Evolutionary conservation across 768 basidiomycete genomes (phyloP), one percentile per base, ranked within the genome.

Genomic region (Lyophyllum shimeji): DNA sequence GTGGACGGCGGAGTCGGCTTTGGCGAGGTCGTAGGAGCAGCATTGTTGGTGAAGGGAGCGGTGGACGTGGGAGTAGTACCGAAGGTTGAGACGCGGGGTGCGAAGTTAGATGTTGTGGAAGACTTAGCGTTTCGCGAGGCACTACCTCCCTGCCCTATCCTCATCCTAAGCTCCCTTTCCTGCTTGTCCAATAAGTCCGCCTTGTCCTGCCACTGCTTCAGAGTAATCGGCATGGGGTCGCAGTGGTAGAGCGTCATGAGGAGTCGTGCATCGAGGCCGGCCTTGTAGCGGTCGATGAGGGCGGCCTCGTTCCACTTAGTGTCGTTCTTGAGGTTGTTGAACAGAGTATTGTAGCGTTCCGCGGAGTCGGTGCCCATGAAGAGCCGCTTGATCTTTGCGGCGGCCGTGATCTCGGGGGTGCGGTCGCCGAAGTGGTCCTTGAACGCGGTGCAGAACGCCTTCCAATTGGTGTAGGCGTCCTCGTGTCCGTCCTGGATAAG

Each of bases 151-250:
- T 47, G 46, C 15, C 4, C 8, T 15, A 47, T 3, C 4, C 12
- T 17, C 21, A 11, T 21, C 45, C 42, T 46, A 5, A 20, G 12
- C 21, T 46, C 43, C 45, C 44, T 53, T 17, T 0, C 33, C 39
- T 43, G 45, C 37, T 25, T 29, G 25, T 54, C 53, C 18, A 54
- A 20, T 3, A 54, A 29, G 9, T 54, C 37, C 8, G 18, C 46
- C 39, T 54, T 47, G 1, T 47, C 24, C 39, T 54, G 53, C 46
- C 46, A 54, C 46, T 54, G 33, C 37, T 54, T 24, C 20, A 54
- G 40, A 2, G 46, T 42, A 3, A 1, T 37, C 3, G 39, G 46
- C 25, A 54, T 15, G 5, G 45, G 53, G 18, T 43, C 25, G 12
- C 46, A 25, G 4, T 18, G 18, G 17, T 40, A 54, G 11, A 47